Conservation (phyloP, 495 filamentous ascomycete genomes). For the Rhizodiscina lignyota region DNA sequence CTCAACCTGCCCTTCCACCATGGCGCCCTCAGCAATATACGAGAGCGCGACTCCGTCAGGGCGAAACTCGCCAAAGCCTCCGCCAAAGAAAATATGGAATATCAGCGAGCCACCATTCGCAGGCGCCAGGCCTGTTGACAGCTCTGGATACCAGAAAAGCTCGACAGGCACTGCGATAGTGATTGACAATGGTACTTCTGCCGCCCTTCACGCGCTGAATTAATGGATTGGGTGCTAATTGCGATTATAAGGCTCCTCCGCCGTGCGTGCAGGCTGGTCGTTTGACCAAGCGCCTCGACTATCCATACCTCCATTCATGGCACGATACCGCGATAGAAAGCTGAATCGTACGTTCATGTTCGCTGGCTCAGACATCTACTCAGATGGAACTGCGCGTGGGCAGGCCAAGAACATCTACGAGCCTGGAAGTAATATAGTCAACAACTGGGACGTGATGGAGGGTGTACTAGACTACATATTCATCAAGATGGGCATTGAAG, state of each 20-base stretch:
- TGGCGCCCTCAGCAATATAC: no score
- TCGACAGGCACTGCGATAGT: conserved; percentile 59
- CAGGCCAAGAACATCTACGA: conserved; percentile 88
- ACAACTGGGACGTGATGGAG: conserved; percentile 96
- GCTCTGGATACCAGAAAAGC: conserved; percentile 36
- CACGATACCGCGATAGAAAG: conserved; percentile 87
- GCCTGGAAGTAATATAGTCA: conserved; percentile 71
- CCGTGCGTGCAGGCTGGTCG: conserved; percentile 86
- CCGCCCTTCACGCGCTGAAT: background rate
- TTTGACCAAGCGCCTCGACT: conserved; percentile 69
- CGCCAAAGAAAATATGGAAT: conserved; percentile 29
- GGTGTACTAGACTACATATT: conserved; percentile 84
- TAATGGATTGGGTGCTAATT: conserved; percentile 1
- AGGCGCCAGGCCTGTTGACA: conserved; percentile 47
- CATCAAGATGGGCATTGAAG: conserved; percentile 77
- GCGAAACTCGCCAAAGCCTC: conserved; percentile 29
- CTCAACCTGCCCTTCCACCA: no score
- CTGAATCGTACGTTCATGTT: conserved; percentile 76
- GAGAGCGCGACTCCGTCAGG: no score
- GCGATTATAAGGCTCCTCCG: conserved; percentile 52
- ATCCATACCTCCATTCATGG: conserved; percentile 71
- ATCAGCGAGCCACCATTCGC: conserved; percentile 67
- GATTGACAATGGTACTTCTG: conserved; percentile 78
- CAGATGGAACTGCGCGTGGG: conserved; percentile 80
- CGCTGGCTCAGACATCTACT: conserved; percentile 77